Conservation (phyloP, 139 green algal genomes). For the Auxenochlorella pyrenoidosa region DNA sequence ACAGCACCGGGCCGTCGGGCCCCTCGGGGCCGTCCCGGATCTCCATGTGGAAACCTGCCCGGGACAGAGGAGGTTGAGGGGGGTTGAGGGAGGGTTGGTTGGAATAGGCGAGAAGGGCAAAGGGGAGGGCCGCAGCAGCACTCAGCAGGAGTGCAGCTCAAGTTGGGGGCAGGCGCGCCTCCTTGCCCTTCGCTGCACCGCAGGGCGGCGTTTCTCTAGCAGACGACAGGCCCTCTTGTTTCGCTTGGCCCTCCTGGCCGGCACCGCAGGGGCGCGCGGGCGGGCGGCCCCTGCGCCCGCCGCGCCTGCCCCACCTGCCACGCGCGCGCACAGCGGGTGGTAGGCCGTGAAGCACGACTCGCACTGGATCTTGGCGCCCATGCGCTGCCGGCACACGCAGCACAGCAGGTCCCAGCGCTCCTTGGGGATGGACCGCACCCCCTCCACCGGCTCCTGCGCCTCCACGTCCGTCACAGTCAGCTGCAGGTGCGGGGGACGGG, state of each 20-base stretch:
- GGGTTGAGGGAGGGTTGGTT: no score
- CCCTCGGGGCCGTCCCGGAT: conserved; percentile 63
- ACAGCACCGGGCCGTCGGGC: conserved; percentile 51
- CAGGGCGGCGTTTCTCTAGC: no score
- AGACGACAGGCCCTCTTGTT: no score
- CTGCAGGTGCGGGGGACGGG: neutral
- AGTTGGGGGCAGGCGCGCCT: no score
- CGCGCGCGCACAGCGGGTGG: conserved; percentile 89
- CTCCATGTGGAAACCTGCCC: conserved; percentile 85
- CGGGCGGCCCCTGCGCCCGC: no score
- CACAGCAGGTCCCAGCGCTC: conserved; percentile 93
- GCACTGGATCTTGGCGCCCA: conserved; percentile 97
- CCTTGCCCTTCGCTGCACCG: no score
- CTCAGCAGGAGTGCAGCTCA: no score
- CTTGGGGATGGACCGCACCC: conserved; percentile 81
- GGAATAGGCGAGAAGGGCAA: no score
- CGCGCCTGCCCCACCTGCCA: conserved; percentile 48
- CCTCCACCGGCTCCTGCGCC: conserved; percentile 76
- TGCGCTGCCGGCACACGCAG: conserved; percentile 84
- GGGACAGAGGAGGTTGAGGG: neutral
- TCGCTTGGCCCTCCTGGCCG: no score
- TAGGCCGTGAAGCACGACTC: conserved; percentile 86
- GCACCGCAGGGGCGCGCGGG: no score
- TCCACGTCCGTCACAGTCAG: neutral
- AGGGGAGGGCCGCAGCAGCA: no score